Percentiles rank a stretch among this genome's conserved stretches.
Evolutionary conservation across 2,329 filamentous ascomycete genomes (phyloP).

Genomic region (Trichoderma guizhouense): DNA sequence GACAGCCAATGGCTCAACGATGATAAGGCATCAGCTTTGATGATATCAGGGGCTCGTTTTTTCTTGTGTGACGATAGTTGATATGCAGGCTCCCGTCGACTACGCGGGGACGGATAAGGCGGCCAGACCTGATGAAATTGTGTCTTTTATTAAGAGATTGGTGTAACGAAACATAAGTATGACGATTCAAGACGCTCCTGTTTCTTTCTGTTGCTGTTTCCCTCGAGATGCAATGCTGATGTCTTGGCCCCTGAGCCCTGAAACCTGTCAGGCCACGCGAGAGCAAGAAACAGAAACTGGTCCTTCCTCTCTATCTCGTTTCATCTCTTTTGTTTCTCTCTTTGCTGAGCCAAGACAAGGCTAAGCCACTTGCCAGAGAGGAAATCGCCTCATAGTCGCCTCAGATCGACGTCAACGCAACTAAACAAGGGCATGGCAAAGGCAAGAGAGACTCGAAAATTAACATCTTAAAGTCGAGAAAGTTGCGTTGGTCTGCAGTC

Average conservation of each 20-base stretch:
- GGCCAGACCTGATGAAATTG: not conserved
- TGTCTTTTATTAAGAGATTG: not conserved
- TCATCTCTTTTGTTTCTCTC: not conserved
- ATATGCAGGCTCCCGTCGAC: not conserved
- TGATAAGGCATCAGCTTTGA: not conserved
- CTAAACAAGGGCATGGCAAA: not conserved
- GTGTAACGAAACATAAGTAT: not conserved
- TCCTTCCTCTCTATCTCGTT: not conserved
- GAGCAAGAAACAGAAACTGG: not conserved
- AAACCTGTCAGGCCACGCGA: not conserved
- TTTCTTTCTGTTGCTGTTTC: not conserved
- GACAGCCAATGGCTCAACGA: not conserved
- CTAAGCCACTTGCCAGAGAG: not conserved
- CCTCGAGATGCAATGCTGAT: not conserved
- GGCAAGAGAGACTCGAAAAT: not conserved
- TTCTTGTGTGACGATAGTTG: not conserved
- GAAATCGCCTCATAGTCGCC: not conserved
- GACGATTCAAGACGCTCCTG: not conserved
- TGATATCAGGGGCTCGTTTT: not conserved
- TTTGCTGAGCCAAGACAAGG: not conserved
- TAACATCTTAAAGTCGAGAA: not conserved
- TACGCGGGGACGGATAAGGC: not conserved
- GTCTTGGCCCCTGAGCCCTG: not conserved
- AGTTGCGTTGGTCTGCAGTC: not conserved
- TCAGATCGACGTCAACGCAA: not conserved